A percentile compares a stretch with the other conserved stretches of the same genome.
Evolutionary conservation across 139 green algal genomes (phyloP).

Genomic region (Auxenochlorella pyrenoidosa): DNA sequence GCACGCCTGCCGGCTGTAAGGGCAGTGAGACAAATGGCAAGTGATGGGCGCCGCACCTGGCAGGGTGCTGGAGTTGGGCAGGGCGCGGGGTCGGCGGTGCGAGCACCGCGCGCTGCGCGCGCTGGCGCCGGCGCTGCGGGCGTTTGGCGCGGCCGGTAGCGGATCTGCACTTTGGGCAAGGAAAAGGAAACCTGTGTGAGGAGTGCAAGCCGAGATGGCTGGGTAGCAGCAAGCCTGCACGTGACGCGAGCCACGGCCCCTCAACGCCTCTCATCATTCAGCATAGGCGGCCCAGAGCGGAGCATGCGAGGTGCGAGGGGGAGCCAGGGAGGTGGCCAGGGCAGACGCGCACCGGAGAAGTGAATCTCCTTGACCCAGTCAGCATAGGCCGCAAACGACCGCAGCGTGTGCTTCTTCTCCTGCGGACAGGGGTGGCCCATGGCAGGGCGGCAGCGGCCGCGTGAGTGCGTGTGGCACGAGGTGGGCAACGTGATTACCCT

Average conservation of each 20-base stretch:
- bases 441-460: no score
- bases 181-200: no score
- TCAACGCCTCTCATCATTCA: no score
- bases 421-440: background rate
- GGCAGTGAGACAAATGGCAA: background rate
- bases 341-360: conserved; percentile 55
- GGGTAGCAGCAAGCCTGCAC: background rate
- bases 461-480: background rate
- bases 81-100: conserved; percentile 23
- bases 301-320: no score
- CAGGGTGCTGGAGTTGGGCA: conserved; percentile 1
- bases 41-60: background rate
- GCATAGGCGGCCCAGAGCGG: no score
- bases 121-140: background rate
- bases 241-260: no score
- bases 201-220: background rate
- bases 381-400: conserved; percentile 74
- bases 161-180: background rate
- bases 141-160: background rate
- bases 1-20: background rate
- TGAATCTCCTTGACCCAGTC: conserved; percentile 77
- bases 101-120: background rate
- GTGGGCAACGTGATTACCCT: background rate
- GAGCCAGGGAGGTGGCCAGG: no score
- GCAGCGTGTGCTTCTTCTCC: conserved; percentile 72